Conservation (phyloP, 2,329 filamentous ascomycete genomes). For the Exophiala aquamarina region DNA sequence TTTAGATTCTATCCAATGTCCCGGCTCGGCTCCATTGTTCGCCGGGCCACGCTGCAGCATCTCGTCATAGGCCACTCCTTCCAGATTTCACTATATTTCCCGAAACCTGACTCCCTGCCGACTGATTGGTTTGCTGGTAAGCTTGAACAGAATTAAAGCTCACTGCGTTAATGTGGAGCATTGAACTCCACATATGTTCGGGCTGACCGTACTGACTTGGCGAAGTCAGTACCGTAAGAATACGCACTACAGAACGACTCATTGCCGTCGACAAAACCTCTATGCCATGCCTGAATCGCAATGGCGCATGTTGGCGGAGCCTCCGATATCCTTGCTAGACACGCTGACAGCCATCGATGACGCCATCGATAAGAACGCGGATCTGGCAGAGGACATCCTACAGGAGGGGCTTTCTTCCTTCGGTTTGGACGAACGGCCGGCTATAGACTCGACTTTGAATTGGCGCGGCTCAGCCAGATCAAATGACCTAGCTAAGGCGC, state of each 20-base stretch:
- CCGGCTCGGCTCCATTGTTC: conserved; percentile 10
- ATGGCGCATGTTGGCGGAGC: conserved; percentile 76
- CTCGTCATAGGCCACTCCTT: neutral
- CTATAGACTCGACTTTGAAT: conserved; percentile 45
- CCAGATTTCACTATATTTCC: neutral
- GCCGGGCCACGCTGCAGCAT: neutral
- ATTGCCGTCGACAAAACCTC: conserved; percentile 86
- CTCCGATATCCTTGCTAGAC: conserved; percentile 80
- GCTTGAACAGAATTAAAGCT: neutral
- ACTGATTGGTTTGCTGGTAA: conserved; percentile 13
- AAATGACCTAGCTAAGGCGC: conserved; percentile 82
- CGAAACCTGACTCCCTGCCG: neutral
- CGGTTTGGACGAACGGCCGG: conserved; percentile 44
- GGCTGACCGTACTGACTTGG: conserved; percentile 16
- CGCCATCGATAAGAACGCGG: conserved; percentile 85
- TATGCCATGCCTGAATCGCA: conserved; percentile 84
- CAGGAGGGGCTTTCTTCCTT: conserved; percentile 64
- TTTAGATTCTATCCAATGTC: conserved; percentile 2
- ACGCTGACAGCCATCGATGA: conserved; percentile 77
- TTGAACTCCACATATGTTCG: conserved; percentile 7
- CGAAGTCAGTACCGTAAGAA: conserved; percentile 77
- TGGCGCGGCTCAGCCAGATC: conserved; percentile 72
- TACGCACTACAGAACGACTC: conserved; percentile 87
- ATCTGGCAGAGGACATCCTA: conserved; percentile 77
- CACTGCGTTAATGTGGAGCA: neutral